phyloP scores from a whole-genome alignment of 2,329 filamentous ascomycete species.

The Neophaeococcomyces mojaviensis region DNA sequence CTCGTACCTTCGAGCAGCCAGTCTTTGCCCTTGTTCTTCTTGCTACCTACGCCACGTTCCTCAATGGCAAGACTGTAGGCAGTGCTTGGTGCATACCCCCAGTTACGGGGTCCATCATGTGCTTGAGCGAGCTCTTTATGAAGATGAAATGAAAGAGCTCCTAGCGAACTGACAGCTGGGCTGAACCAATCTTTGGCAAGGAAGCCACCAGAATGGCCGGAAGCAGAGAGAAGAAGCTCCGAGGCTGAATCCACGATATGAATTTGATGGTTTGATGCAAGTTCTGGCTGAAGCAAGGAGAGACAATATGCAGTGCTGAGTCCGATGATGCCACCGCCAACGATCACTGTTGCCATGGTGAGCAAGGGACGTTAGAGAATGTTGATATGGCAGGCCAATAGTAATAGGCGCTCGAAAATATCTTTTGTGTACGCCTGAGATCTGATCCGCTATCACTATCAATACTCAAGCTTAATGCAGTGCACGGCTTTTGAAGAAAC shows the following conservation, averaged over 20 bases:
- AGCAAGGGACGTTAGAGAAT: too few species aligned
- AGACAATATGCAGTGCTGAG: conserved; percentile 67
- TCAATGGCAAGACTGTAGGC: conserved; percentile 48
- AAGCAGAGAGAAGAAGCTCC: conserved; percentile 64
- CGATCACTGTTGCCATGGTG: conserved; percentile 56
- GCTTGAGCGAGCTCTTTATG: conserved; percentile 57
- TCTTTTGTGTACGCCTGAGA: too few species aligned
- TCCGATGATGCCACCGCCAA: conserved; percentile 65
- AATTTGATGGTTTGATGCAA: conserved; percentile 40
- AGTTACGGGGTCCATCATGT: conserved; percentile 49
- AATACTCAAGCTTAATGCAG: too few species aligned
- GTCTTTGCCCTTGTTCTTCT: conserved; percentile 48
- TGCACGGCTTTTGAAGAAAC: too few species aligned
- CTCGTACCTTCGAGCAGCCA: conserved; percentile 61
- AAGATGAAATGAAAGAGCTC: conserved; percentile 60
- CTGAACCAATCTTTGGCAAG: conserved; percentile 67
- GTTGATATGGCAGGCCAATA: too few species aligned
- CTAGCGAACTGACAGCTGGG: conserved; percentile 50
- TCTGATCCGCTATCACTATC: too few species aligned
- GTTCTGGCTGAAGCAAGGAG: conserved; percentile 34
- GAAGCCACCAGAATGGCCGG: conserved; percentile 67
- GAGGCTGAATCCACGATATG: conserved; percentile 52
- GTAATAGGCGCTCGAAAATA: too few species aligned
- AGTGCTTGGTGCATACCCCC: conserved; percentile 54
- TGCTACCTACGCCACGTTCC: conserved; percentile 26